A percentile compares a stretch with the other conserved stretches of the same genome.
Conservation (phyloP, 305 asterid genomes). For the Fraxinus sp. region DNA sequence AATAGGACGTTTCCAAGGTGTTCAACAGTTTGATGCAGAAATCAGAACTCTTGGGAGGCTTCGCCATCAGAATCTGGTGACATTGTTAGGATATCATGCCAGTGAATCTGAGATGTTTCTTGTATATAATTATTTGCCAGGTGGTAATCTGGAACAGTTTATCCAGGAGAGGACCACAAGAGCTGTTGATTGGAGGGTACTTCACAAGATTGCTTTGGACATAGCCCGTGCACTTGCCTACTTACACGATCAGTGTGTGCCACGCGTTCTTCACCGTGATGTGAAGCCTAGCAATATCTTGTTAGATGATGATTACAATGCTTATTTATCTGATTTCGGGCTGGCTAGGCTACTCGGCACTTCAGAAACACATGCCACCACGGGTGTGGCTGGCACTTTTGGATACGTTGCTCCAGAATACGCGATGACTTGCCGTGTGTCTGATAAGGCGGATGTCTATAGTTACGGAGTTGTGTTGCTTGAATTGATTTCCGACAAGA, state of each 20-base stretch:
- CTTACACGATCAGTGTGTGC: conserved; percentile 58
- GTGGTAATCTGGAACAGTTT: conserved; percentile 37
- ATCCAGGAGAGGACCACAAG: conserved; percentile 51
- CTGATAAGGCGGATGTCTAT: conserved; percentile 58
- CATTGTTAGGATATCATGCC: conserved; percentile 24
- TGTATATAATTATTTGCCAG: conserved; percentile 24
- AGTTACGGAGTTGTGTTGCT: conserved; percentile 55
- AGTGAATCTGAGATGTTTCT: conserved; percentile 27
- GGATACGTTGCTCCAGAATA: conserved; percentile 61
- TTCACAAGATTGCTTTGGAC: conserved; percentile 55
- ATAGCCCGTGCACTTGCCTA: conserved; percentile 54
- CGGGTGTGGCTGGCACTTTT: conserved; percentile 57
- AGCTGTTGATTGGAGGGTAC: conserved; percentile 51
- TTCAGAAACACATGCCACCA: conserved; percentile 57
- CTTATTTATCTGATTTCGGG: conserved; percentile 54
- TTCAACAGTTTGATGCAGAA: conserved; percentile 26
- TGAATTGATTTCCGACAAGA: conserved; percentile 53
- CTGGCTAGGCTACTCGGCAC: conserved; percentile 53
- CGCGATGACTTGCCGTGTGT: conserved; percentile 57
- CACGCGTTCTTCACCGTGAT: conserved; percentile 59
- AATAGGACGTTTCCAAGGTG: conserved; percentile 37
- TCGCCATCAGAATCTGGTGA: conserved; percentile 24
- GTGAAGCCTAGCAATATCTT: conserved; percentile 58
- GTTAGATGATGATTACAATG: conserved; percentile 47
- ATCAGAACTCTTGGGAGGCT: conserved; percentile 24